Conservation (phyloP, 176 grass and related monocot species). For the Miscanthus lutarioriparius region DNA sequence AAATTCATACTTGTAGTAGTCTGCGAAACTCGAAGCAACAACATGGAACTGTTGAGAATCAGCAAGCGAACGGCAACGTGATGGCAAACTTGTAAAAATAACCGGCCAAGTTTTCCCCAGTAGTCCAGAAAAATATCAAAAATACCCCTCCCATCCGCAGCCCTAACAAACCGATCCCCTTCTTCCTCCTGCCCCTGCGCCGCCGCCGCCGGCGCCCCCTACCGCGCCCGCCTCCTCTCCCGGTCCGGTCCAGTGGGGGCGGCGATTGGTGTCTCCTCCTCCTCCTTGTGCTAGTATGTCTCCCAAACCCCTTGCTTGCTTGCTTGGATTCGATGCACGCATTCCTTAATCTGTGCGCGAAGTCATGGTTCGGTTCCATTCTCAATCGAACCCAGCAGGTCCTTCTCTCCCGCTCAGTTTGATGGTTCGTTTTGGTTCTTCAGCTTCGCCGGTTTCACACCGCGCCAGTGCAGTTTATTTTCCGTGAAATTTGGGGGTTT, state of each 20-base stretch:
- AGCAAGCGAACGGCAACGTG: background rate
- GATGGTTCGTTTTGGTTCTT: background rate
- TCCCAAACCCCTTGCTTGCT: background rate
- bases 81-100: constrained; percentile 29
- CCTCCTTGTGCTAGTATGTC: background rate
- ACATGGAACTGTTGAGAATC: background rate
- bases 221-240: background rate
- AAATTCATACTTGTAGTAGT: too few relatives aligned
- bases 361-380: background rate
- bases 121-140: constrained; percentile 4
- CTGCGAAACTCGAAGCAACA: too few relatives aligned
- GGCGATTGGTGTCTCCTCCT: background rate
- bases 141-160: background rate
- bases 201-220: background rate
- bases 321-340: background rate
- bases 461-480: background rate
- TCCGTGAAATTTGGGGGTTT: background rate
- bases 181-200: constrained; percentile 1
- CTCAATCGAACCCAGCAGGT: background rate
- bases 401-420: background rate
- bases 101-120: background rate
- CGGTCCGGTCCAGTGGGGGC: background rate
- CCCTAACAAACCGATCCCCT: constrained; percentile 23
- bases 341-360: background rate
- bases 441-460: background rate